Conservation (phyloP, 2,329 filamentous ascomycete genomes). For the Aspergillus japonicus region DNA sequence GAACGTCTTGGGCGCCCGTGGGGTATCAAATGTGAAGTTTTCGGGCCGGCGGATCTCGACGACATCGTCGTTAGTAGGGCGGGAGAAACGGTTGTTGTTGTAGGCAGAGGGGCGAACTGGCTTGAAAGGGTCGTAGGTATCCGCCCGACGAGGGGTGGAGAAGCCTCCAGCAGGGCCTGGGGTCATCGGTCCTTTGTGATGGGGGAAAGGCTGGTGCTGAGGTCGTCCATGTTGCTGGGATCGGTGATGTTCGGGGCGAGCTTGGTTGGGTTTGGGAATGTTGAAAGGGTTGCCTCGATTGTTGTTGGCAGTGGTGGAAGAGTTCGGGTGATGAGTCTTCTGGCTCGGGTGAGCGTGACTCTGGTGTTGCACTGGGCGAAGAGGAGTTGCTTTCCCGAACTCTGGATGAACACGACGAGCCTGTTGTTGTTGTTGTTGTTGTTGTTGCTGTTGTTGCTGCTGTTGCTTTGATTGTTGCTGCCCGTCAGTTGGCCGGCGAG, state of each 20-base stretch:
- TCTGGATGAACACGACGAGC: slow-evolving; percentile 45
- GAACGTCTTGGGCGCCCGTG: slow-evolving; percentile 51
- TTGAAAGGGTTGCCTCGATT: slow-evolving; percentile 48
- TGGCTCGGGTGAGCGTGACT: slow-evolving; percentile 30
- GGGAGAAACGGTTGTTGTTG: slow-evolving; percentile 28
- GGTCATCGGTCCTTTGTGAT: slow-evolving; percentile 20
- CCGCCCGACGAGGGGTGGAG: slow-evolving; percentile 27
- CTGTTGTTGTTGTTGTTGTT: slow-evolving; percentile 11
- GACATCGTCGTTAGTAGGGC: slow-evolving; percentile 27
- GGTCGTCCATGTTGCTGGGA: slow-evolving; percentile 25
- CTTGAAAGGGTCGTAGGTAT: slow-evolving; percentile 43
- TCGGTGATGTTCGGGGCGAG: slow-evolving; percentile 53
- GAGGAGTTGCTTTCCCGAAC: slow-evolving; percentile 60
- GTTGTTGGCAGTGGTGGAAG: neutral
- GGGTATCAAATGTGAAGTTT: slow-evolving; percentile 49
- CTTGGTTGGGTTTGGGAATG: slow-evolving; percentile 50
- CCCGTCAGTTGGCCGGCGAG: slow-evolving; percentile 35
- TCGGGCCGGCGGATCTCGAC: slow-evolving; percentile 51
- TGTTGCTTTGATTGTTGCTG: neutral
- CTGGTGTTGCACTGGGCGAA: slow-evolving; percentile 47
- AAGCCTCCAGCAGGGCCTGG: slow-evolving; percentile 16
- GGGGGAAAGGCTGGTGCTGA: slow-evolving; percentile 14
- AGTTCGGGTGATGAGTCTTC: neutral
- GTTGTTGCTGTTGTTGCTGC: slow-evolving; percentile 1
- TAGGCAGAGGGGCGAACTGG: slow-evolving; percentile 39